phyloP scores from a whole-genome alignment of 768 basidiomycete species.

The Tephrocybe sp. region DNA sequence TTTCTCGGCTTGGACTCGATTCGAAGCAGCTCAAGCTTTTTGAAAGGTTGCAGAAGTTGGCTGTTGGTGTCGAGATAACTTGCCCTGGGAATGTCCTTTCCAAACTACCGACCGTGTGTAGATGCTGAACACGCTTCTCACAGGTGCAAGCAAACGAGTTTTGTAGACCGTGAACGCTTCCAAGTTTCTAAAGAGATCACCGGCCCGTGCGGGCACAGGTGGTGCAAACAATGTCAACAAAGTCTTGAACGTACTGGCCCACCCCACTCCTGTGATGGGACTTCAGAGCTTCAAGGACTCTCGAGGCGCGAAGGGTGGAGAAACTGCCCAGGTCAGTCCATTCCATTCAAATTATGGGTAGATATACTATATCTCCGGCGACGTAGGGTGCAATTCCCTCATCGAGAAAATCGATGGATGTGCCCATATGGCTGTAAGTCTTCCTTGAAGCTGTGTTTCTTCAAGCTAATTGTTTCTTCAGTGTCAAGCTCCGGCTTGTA shows the following conservation, averaged over 20 bases:
- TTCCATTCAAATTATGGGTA: too few relatives aligned
- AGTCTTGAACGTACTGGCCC: conserved; percentile 27
- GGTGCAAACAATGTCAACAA: conserved; percentile 65
- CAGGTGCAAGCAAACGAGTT: conserved; percentile 50
- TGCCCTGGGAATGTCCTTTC: conserved; percentile 48
- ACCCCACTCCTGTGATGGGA: conserved; percentile 55
- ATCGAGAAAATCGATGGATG: conserved; percentile 54
- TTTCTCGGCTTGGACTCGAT: conserved; percentile 45
- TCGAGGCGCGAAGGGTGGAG: conserved; percentile 63
- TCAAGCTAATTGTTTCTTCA: not conserved
- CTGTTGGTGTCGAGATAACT: conserved; percentile 40
- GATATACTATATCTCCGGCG: conserved; percentile 13
- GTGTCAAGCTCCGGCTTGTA: conserved; percentile 63
- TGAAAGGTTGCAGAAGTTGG: conserved; percentile 45
- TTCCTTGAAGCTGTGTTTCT: too few relatives aligned
- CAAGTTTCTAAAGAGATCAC: conserved; percentile 38
- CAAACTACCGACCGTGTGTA: not conserved
- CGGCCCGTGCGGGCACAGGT: conserved; percentile 51
- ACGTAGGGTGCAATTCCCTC: conserved; percentile 45
- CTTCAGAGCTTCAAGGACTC: conserved; percentile 51
- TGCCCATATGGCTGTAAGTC: conserved; percentile 58
- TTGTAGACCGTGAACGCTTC: conserved; percentile 52
- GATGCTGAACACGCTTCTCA: not conserved
- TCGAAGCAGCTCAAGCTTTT: conserved; percentile 40
- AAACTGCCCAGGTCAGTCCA: conserved; percentile 51